A percentile compares a stretch with the other conserved stretches of the same genome.
Evolutionary conservation across 2,329 filamentous ascomycete genomes (phyloP).

Genomic region (Exophiala sideris): DNA sequence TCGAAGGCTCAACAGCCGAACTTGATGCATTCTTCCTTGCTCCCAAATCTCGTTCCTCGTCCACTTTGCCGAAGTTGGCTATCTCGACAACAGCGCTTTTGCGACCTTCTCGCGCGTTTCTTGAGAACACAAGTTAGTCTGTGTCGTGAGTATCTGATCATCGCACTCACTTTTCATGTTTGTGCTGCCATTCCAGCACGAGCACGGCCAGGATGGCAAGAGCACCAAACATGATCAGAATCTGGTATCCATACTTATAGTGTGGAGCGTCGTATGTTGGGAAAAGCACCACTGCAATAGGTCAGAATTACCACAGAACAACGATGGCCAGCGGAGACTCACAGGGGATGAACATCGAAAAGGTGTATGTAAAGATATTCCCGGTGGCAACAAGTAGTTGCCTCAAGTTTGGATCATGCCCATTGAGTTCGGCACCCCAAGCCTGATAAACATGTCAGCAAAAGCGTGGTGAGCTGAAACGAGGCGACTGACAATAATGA

Average conservation of each 20-base stretch:
- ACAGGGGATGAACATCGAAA: background rate
- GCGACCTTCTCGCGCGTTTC: background rate
- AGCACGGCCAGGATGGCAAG: background rate
- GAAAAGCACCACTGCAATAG: background rate
- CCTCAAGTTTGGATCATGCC: background rate
- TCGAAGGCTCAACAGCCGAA: too few relatives aligned
- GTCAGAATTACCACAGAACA: background rate
- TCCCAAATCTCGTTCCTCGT: background rate
- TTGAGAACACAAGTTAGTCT: too few relatives aligned
- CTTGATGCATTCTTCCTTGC: too few relatives aligned
- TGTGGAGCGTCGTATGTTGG: conserved; percentile 1
- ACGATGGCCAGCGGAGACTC: background rate
- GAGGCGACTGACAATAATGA: background rate
- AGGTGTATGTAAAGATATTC: background rate
- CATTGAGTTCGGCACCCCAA: background rate
- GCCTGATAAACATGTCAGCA: background rate
- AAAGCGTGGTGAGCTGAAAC: background rate
- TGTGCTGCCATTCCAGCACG: background rate
- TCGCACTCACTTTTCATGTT: background rate
- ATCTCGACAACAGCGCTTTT: background rate
- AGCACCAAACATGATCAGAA: background rate
- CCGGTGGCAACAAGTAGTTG: background rate
- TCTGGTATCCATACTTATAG: conserved; percentile 1
- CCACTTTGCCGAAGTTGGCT: background rate
- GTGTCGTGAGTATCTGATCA: too few relatives aligned